phyloP scores from a whole-genome alignment of 2,329 filamentous ascomycete genomes.

The Chaetomium strumarium region DNA sequence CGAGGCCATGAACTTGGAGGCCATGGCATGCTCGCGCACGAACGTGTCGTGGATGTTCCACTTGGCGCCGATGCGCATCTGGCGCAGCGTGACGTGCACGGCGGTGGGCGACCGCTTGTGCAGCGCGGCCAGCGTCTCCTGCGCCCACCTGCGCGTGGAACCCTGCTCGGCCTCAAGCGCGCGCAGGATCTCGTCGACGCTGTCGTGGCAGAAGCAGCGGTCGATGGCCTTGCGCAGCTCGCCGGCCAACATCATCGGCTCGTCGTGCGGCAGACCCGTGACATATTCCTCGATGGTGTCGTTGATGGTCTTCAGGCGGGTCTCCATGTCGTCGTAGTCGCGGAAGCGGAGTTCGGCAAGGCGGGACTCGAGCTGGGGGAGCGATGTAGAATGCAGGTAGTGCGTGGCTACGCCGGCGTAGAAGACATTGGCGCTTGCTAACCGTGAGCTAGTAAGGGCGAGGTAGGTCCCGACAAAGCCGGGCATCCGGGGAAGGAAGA shows the following conservation, averaged over 20 bases:
- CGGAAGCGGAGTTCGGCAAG: constrained; percentile 84
- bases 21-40: constrained; percentile 77
- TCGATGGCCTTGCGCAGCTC: constrained; percentile 76
- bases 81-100: constrained; percentile 75
- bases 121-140: constrained; percentile 69
- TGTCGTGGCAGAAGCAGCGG: constrained; percentile 66
- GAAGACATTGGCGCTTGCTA: constrained; percentile 79
- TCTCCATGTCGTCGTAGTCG: constrained; percentile 60
- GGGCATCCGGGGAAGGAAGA: constrained; percentile 88
- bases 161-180: constrained; percentile 56
- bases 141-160: constrained; percentile 65
- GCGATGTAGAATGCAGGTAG: constrained; percentile 85
- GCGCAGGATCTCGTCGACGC: constrained; percentile 61
- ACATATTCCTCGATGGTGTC: constrained; percentile 86
- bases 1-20: constrained; percentile 80
- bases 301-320: constrained; percentile 69
- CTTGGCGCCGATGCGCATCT: constrained; percentile 67
- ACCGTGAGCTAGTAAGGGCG: constrained; percentile 78
- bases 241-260: constrained; percentile 62
- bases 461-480: constrained; percentile 87
- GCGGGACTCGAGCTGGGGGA: constrained; percentile 75
- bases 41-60: constrained; percentile 88
- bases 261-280: constrained; percentile 73
- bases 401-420: constrained; percentile 92
- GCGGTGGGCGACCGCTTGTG: constrained; percentile 76